phyloP scores from a whole-genome alignment of 306 rosid species.

The Urtica urens region DNA sequence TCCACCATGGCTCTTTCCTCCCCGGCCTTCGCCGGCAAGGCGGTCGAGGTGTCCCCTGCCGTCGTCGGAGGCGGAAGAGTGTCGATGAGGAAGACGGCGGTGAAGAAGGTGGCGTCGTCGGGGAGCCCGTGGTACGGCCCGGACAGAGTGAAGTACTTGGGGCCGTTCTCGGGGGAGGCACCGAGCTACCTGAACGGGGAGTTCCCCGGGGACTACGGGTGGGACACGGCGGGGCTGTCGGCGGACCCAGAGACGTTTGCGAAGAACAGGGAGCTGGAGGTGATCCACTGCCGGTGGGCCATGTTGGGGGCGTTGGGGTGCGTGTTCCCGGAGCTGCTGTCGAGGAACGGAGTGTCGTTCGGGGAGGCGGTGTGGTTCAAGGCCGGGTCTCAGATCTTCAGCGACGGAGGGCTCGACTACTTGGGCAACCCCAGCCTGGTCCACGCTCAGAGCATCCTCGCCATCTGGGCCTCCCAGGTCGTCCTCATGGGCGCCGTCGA shows the following conservation, averaged over 20 bases:
- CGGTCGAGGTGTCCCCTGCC: conserved; percentile 28
- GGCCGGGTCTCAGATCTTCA: conserved; percentile 55
- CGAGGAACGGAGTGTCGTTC: conserved; percentile 45
- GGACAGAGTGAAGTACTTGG: conserved; percentile 57
- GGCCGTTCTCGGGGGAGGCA: conserved; percentile 52
- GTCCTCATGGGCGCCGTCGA: conserved; percentile 55
- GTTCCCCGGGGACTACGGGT: conserved; percentile 56
- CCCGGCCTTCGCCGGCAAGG: conserved; percentile 41
- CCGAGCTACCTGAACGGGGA: conserved; percentile 49
- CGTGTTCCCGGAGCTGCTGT: conserved; percentile 49
- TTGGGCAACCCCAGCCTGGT: conserved; percentile 59
- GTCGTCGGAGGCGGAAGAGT: conserved; percentile 16
- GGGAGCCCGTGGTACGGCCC: conserved; percentile 69
- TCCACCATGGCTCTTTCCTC: conserved; percentile 56
- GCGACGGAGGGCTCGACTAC: conserved; percentile 57
- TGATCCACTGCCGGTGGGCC: conserved; percentile 58
- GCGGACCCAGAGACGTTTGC: conserved; percentile 60
- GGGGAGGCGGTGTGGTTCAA: conserved; percentile 62
- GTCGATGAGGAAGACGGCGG: conserved; percentile 30
- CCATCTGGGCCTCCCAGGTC: conserved; percentile 52
- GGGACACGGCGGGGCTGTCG: conserved; percentile 67
- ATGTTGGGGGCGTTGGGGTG: conserved; percentile 57
- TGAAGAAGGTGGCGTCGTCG: conserved; percentile 22
- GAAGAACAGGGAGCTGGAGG: conserved; percentile 41
- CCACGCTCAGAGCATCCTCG: conserved; percentile 52